A percentile compares a stretch with the other conserved stretches of the same genome.
phyloP scores from a whole-genome alignment of 176 grass and related monocot genomes.

The Oryza rufipogon region DNA sequence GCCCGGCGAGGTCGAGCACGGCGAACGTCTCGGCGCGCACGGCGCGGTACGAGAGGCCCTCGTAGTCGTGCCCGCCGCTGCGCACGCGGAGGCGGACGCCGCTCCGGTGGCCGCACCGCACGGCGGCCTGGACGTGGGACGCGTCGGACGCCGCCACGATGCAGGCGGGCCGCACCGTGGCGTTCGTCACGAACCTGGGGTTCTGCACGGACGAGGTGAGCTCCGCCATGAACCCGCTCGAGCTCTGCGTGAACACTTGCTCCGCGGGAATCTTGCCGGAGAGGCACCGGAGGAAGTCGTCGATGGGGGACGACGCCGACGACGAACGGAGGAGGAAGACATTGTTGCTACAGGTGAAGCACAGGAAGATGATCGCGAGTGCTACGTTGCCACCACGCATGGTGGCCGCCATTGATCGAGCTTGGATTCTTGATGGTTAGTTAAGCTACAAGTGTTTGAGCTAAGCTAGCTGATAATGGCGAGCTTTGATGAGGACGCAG shows the following conservation, averaged over 20 bases:
- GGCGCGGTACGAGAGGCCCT: conserved; percentile 61
- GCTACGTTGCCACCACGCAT: not conserved
- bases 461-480: not conserved
- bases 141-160: conserved; percentile 47
- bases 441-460: not conserved
- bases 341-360: not conserved
- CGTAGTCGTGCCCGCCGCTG: conserved; percentile 75
- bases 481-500: too few species aligned
- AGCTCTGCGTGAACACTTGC: conserved; percentile 37
- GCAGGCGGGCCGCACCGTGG: conserved; percentile 42
- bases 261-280: not conserved
- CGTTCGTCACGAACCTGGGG: conserved; percentile 42
- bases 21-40: conserved; percentile 38
- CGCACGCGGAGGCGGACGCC: conserved; percentile 48
- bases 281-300: conserved; percentile 53
- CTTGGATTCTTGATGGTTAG: not conserved
- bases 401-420: not conserved
- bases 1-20: conserved; percentile 38
- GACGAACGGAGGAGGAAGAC: not conserved
- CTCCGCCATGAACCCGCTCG: conserved; percentile 20
- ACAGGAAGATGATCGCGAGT: not conserved
- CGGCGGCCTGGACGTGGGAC: conserved; percentile 47
- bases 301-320: conserved; percentile 7
- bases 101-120: conserved; percentile 41
- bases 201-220: conserved; percentile 60